Evolutionary conservation across 306 rosid species (phyloP).

Genomic region (Alnus rubra): DNA sequence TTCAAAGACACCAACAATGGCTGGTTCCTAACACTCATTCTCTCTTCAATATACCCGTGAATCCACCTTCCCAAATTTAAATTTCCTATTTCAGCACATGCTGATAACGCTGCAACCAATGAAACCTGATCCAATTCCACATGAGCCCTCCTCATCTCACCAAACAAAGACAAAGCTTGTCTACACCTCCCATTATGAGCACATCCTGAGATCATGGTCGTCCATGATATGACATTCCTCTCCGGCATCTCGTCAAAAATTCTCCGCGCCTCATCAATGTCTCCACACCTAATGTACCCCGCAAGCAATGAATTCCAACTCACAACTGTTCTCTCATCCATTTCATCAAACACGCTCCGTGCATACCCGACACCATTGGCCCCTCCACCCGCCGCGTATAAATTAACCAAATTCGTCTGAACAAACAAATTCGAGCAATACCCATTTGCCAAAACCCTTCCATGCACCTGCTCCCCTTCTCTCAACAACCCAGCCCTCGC

Average conservation of each 20-base stretch:
- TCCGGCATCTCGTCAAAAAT: constrained; percentile 55
- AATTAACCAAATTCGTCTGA: constrained; percentile 53
- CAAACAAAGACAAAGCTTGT: constrained; percentile 59
- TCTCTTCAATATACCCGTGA: constrained; percentile 45
- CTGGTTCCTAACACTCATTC: constrained; percentile 28
- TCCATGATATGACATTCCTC: constrained; percentile 72
- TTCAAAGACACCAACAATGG: constrained; percentile 48
- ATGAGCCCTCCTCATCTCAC: constrained; percentile 58
- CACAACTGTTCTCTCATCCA: constrained; percentile 56
- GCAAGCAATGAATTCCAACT: constrained; percentile 69
- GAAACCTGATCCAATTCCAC: constrained; percentile 65
- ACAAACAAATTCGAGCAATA: constrained; percentile 59
- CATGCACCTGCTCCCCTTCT: constrained; percentile 72
- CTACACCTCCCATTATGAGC: constrained; percentile 49
- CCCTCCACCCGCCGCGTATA: constrained; percentile 35
- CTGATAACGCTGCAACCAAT: constrained; percentile 64
- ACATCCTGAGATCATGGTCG: constrained; percentile 59
- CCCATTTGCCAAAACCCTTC: constrained; percentile 57
- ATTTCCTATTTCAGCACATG: constrained; percentile 69
- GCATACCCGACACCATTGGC: constrained; percentile 34
- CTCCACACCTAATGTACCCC: constrained; percentile 49
- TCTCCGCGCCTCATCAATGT: constrained; percentile 43
- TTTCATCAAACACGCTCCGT: constrained; percentile 55
- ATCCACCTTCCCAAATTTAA: constrained; percentile 69
- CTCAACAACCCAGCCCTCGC: constrained; percentile 50